phyloP scores from a whole-genome alignment of 1,284 basidiomycete genomes.

The Malassezia brasiliensis region DNA sequence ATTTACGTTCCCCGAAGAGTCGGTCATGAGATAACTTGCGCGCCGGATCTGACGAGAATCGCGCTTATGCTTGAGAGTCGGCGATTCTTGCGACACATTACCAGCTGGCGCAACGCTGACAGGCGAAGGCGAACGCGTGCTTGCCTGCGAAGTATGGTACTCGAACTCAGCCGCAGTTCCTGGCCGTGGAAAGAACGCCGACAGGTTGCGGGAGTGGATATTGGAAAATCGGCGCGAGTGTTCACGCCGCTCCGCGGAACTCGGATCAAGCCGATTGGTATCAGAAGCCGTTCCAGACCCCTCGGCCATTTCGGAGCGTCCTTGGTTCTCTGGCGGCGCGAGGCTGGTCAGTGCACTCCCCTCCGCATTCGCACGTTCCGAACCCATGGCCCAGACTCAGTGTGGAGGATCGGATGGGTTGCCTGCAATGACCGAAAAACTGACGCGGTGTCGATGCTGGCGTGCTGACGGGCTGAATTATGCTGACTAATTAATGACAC shows the following conservation, averaged over 20 bases:
- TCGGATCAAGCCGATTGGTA: neutral
- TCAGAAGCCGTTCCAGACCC: no score
- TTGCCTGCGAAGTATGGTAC: slow-evolving; percentile 14
- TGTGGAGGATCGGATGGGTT: neutral
- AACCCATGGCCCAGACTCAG: neutral
- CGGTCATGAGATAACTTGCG: slow-evolving; percentile 10
- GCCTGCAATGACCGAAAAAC: neutral
- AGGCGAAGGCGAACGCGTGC: neutral
- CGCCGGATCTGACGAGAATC: slow-evolving; percentile 8
- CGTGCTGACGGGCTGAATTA: no score
- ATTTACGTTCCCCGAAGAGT: neutral
- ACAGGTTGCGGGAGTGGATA: slow-evolving; percentile 39
- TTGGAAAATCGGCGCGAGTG: slow-evolving; percentile 39
- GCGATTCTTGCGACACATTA: neutral
- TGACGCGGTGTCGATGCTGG: no score
- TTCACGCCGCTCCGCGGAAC: slow-evolving; percentile 32
- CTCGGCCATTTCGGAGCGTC: no score
- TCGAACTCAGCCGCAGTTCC: slow-evolving; percentile 40
- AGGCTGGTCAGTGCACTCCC: no score
- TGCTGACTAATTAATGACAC: no score
- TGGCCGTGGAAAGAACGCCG: slow-evolving; percentile 43
- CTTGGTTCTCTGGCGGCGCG: no score
- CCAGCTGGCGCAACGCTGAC: neutral
- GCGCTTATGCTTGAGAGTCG: neutral
- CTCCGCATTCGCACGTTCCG: neutral